A percentile compares a stretch with the other conserved stretches of the same genome.
These are phyloP conservation scores for Penicillium sp. DNA, from an alignment of 2,329 filamentous ascomycete species.

Conservation along the genomic window DNA sequence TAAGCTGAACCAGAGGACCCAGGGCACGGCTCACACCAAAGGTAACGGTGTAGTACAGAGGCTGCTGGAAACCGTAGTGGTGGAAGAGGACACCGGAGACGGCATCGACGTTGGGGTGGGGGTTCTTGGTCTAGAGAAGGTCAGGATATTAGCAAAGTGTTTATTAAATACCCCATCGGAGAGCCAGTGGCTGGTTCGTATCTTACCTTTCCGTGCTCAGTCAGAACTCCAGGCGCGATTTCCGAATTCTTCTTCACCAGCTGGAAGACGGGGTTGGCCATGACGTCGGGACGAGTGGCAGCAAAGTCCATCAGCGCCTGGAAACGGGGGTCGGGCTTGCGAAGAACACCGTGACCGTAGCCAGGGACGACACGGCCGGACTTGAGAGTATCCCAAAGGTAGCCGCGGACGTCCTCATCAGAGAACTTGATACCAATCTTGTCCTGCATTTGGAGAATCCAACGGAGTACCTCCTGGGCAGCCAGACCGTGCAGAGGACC, in stretches of 20 bases:
- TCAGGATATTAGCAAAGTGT: background rate
- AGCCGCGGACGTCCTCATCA: conserved; percentile 75
- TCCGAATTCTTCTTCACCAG: conserved; percentile 90
- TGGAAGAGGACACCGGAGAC: conserved; percentile 92
- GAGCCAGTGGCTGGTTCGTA: background rate
- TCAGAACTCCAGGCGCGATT: conserved; percentile 83
- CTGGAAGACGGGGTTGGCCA: conserved; percentile 81
- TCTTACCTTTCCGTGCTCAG: conserved; percentile 77
- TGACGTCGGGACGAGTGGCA: conserved; percentile 74
- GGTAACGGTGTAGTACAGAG: conserved; percentile 80
- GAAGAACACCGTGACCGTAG: conserved; percentile 91
- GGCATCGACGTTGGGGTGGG: conserved; percentile 94
- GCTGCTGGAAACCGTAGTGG: conserved; percentile 96
- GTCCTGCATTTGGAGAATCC: conserved; percentile 94
- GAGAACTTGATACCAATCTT: conserved; percentile 71
- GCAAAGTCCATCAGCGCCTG: conserved; percentile 97
- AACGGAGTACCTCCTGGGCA: conserved; percentile 93
- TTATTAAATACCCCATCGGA: no score
- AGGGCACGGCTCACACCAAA: conserved; percentile 65
- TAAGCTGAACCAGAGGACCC: conserved; percentile 84
- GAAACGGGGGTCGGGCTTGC: conserved; percentile 95
- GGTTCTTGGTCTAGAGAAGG: conserved; percentile 70
- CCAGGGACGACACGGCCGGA: conserved; percentile 90
- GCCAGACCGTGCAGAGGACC: conserved; percentile 91
- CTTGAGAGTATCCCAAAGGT: conserved; percentile 89